A percentile compares a stretch with the other conserved stretches of the same genome.
Evolutionary conservation across 208 protist species (phyloP).

Genomic region (Acanthamoeba castellanii): DNA sequence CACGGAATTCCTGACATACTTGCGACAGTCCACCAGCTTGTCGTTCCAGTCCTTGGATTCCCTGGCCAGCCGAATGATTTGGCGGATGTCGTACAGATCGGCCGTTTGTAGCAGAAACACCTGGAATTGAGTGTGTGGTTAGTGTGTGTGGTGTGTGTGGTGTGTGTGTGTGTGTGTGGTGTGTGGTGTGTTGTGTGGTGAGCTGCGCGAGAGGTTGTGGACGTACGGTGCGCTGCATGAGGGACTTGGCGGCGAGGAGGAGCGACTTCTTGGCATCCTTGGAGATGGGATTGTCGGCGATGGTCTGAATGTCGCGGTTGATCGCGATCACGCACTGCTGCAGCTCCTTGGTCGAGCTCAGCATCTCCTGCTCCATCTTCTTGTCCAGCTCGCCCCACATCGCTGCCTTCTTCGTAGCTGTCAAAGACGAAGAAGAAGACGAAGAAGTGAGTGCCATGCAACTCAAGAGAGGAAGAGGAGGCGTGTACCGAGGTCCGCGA

Average conservation of each 20-base stretch:
- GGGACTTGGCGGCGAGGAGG: conserved; percentile 25
- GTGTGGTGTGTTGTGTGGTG: neutral
- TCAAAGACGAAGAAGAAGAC: neutral
- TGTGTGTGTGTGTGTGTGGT: neutral
- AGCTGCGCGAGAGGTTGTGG: neutral
- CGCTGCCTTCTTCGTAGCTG: conserved; percentile 17
- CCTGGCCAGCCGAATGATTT: neutral
- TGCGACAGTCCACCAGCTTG: neutral
- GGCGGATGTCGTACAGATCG: conserved; percentile 30
- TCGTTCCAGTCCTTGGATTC: conserved; percentile 48
- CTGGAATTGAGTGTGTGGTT: neutral
- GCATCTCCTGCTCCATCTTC: conserved; percentile 22
- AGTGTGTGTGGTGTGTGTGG: neutral
- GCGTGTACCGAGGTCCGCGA: conserved; percentile 1
- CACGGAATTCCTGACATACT: neutral
- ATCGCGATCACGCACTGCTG: conserved; percentile 16
- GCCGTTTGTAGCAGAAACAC: conserved; percentile 43
- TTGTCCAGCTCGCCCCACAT: conserved; percentile 37
- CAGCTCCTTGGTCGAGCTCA: conserved; percentile 10
- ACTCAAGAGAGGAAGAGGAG: neutral
- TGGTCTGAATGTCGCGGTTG: conserved; percentile 41
- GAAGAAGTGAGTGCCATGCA: neutral
- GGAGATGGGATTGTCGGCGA: conserved; percentile 56
- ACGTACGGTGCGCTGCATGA: conserved; percentile 35
- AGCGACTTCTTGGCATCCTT: conserved; percentile 53